These are phyloP conservation scores for Wakefieldia striispora DNA, from an alignment of 768 basidiomycete species.

Conservation along the genomic window DNA sequence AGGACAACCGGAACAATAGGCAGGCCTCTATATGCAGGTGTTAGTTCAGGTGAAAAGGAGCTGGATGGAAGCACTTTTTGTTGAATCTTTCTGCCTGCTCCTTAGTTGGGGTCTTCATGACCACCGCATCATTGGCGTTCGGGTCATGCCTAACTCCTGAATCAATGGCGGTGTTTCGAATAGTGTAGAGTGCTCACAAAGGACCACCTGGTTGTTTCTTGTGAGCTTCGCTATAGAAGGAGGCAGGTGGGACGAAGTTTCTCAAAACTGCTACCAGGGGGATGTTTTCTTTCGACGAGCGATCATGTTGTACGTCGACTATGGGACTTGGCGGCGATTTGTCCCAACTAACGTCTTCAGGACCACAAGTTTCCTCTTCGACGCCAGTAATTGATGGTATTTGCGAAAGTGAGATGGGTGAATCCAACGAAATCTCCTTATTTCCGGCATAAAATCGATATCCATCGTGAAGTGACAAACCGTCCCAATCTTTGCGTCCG, in stretches of 20 bases:
- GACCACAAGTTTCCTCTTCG: slow-evolving; percentile 27
- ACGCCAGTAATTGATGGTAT: slow-evolving; percentile 45
- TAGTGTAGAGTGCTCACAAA: slow-evolving; percentile 11
- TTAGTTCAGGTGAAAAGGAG: slow-evolving; percentile 1
- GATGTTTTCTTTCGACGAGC: slow-evolving; percentile 20
- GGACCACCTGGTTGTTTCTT: slow-evolving; percentile 28
- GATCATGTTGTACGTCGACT: slow-evolving; percentile 1
- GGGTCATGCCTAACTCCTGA: slow-evolving; percentile 66
- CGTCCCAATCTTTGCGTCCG: slow-evolving; percentile 62
- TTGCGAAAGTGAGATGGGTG: slow-evolving; percentile 46
- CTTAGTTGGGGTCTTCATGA: slow-evolving; percentile 78
- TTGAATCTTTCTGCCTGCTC: slow-evolving; percentile 67
- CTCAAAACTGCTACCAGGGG: slow-evolving; percentile 12
- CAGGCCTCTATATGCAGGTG: slow-evolving; percentile 43
- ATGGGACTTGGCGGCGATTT: slow-evolving; percentile 15
- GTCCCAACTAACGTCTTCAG: slow-evolving; percentile 14
- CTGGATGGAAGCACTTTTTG: slow-evolving; percentile 50
- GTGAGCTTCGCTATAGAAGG: slow-evolving; percentile 55
- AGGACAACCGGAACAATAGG: slow-evolving; percentile 81
- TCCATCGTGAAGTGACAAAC: slow-evolving; percentile 42
- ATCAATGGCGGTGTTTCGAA: neutral
- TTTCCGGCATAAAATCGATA: slow-evolving; percentile 48
- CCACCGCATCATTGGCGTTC: slow-evolving; percentile 67
- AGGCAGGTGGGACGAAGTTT: slow-evolving; percentile 50
- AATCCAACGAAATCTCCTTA: slow-evolving; percentile 63